Conservation (phyloP, 768 basidiomycete genomes). For the Dioszegia hungarica region DNA sequence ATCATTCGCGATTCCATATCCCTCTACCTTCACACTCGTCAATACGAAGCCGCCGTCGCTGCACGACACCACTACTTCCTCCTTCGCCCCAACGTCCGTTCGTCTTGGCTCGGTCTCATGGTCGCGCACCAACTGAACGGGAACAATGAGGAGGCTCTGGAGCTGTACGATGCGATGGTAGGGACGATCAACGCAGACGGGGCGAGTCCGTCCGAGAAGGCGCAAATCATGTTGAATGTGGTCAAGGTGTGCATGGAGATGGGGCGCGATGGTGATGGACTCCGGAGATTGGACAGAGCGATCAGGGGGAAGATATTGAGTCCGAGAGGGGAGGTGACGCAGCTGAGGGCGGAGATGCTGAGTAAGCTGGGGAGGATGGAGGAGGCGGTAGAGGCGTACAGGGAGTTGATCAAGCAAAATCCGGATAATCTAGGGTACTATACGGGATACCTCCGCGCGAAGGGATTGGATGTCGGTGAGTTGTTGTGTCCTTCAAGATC, state of each 20-base stretch:
- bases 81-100: slow-evolving; percentile 72
- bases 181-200: slow-evolving; percentile 63
- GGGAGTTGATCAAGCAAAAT: slow-evolving; percentile 74
- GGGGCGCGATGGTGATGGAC: slow-evolving; percentile 37
- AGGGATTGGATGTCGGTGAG: slow-evolving; percentile 65
- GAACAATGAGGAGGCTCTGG: slow-evolving; percentile 64
- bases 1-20: slow-evolving; percentile 85
- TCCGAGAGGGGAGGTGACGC: slow-evolving; percentile 38
- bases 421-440: slow-evolving; percentile 79
- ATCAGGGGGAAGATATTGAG: slow-evolving; percentile 33
- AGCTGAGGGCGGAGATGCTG: slow-evolving; percentile 63
- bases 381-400: slow-evolving; percentile 77
- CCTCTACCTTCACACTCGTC: slow-evolving; percentile 78
- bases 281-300: slow-evolving; percentile 33
- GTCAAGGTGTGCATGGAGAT: slow-evolving; percentile 40
- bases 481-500: not conserved
- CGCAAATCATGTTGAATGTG: slow-evolving; percentile 39
- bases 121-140: slow-evolving; percentile 83
- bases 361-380: slow-evolving; percentile 59
- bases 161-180: slow-evolving; percentile 68
- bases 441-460: slow-evolving; percentile 62
- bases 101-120: slow-evolving; percentile 84
- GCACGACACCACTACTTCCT: slow-evolving; percentile 75
- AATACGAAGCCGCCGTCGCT: slow-evolving; percentile 71
- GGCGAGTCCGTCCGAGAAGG: slow-evolving; percentile 35